Percentiles rank a stretch among this genome's conserved stretches.
Evolutionary conservation across 192 early-diverging fungal genomes (phyloP).

Genomic region (Coemansia sp.): DNA sequence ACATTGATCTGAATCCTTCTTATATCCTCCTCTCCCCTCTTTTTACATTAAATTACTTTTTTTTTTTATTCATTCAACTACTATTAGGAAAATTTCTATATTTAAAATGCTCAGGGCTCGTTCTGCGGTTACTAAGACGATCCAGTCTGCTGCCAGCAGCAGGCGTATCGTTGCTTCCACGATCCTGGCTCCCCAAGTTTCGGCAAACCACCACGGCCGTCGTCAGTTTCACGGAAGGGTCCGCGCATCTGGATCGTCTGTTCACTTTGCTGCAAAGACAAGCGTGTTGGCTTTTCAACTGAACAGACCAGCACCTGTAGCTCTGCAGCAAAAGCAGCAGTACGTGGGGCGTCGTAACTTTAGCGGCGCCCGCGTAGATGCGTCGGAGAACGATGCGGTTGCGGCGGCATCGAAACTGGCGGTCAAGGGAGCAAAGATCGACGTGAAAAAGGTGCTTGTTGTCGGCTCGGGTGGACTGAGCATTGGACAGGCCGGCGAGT

Average conservation of each 20-base stretch:
- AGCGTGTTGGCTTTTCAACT: background rate
- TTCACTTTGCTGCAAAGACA: background rate
- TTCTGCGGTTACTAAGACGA: conserved; percentile 7
- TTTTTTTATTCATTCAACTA: conserved; percentile 6
- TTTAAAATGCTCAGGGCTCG: conserved; percentile 41
- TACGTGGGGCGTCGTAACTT: conserved; percentile 36
- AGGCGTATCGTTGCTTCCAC: background rate
- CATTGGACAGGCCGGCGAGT: conserved; percentile 98
- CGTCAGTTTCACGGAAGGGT: background rate
- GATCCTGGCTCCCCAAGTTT: background rate
- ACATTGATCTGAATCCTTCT: conserved; percentile 29
- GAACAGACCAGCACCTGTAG: too few species aligned
- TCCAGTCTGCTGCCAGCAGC: background rate
- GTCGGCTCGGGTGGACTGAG: conserved; percentile 93
- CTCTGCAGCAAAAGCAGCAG: background rate
- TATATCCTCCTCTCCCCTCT: background rate
- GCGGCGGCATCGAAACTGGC: conserved; percentile 45
- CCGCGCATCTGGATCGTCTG: background rate
- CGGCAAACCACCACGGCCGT: background rate
- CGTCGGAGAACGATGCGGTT: conserved; percentile 26
- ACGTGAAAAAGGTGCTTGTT: conserved; percentile 86
- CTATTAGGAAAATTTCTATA: conserved; percentile 2
- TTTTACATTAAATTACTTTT: background rate
- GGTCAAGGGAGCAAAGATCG: conserved; percentile 48
- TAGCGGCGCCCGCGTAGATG: conserved; percentile 26